phyloP scores from a whole-genome alignment of 495 filamentous ascomycete species.

The Penicillium malachiteum region DNA sequence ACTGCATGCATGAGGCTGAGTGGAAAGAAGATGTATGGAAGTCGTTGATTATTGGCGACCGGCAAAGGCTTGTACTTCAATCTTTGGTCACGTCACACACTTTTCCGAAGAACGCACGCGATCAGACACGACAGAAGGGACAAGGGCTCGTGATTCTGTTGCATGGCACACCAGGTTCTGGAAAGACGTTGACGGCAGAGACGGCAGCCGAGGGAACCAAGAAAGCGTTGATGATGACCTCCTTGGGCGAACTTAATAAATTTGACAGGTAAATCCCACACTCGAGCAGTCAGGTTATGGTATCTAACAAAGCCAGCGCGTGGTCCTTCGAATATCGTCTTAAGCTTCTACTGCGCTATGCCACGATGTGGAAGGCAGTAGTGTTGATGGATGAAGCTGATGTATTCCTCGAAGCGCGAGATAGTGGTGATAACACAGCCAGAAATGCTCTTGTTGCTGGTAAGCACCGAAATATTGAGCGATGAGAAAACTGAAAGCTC shows the following conservation, averaged over 20 bases:
- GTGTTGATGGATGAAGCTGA: too few species aligned
- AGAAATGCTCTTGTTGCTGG: too few species aligned
- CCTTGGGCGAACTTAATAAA: background rate
- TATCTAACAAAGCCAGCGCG: too few species aligned
- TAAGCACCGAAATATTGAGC: too few species aligned
- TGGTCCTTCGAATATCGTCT: too few species aligned
- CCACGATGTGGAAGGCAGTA: too few species aligned
- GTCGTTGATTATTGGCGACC: background rate
- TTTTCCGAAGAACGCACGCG: background rate
- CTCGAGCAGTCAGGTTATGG: background rate
- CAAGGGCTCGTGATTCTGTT: background rate
- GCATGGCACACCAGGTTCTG: background rate
- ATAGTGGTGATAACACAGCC: too few species aligned
- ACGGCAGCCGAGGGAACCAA: background rate
- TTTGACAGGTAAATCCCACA: background rate
- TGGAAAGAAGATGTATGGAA: slow-evolving; percentile 1
- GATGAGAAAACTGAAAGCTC: too few species aligned
- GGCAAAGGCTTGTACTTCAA: background rate
- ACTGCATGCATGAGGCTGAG: background rate
- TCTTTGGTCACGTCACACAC: background rate
- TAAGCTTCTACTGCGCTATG: too few species aligned
- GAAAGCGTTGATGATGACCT: background rate
- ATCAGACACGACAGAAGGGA: slow-evolving; percentile 1
- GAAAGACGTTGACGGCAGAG: slow-evolving; percentile 2
- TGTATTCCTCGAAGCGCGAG: background rate